phyloP scores from a whole-genome alignment of 257 asterid genomes.

The Galeopsis tetrahit region DNA sequence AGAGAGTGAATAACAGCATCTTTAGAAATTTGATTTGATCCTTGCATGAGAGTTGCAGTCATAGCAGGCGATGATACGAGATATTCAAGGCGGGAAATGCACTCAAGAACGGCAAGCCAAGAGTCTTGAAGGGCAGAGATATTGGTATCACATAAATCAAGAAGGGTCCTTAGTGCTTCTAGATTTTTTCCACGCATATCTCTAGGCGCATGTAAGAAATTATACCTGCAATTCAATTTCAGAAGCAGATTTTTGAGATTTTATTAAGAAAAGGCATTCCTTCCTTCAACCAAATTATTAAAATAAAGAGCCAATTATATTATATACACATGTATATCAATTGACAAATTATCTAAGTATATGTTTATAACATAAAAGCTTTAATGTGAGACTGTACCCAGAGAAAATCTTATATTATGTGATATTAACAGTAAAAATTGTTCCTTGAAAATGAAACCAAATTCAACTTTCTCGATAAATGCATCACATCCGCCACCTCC shows the following conservation, averaged over 20 bases:
- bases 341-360: background rate
- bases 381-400: background rate
- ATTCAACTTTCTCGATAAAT: background rate
- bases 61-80: constrained; percentile 81
- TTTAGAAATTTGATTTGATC: constrained; percentile 86
- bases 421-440: background rate
- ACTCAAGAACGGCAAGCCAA: constrained; percentile 89
- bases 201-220: constrained; percentile 90
- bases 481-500: constrained; percentile 5
- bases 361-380: background rate
- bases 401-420: background rate
- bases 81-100: constrained; percentile 96
- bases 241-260: constrained; percentile 14
- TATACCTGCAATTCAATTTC: constrained; percentile 67
- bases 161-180: constrained; percentile 89
- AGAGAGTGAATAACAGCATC: constrained; percentile 84
- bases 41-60: constrained; percentile 91
- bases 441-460: background rate
- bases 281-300: background rate
- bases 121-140: constrained; percentile 86
- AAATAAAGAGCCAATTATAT: background rate
- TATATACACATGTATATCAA: background rate
- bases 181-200: constrained; percentile 94
- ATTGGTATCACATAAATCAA: constrained; percentile 75
- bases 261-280: background rate